A percentile compares a stretch with the other conserved stretches of the same genome.
Conservation (phyloP, 2,329 filamentous ascomycete genomes). For the Penicillium sp. region DNA sequence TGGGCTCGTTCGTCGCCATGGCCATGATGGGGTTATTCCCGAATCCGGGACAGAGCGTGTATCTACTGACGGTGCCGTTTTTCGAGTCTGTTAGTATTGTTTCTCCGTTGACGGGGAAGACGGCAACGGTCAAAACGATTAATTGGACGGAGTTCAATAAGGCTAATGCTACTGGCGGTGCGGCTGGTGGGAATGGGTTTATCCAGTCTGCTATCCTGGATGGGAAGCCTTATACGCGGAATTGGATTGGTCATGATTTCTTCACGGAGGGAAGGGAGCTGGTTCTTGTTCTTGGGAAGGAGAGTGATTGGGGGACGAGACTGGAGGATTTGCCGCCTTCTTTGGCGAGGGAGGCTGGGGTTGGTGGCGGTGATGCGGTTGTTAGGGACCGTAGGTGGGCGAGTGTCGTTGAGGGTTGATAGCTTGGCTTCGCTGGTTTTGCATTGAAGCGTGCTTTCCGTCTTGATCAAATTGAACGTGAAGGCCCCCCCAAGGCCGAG, state of each 20-base stretch:
- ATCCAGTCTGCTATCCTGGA: slow-evolving; percentile 60
- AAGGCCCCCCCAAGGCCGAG: background rate
- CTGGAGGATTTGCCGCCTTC: slow-evolving; percentile 57
- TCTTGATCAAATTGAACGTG: background rate
- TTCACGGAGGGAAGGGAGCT: slow-evolving; percentile 57
- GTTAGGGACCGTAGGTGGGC: background rate
- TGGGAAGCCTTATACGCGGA: slow-evolving; percentile 52
- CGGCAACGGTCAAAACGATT: slow-evolving; percentile 49
- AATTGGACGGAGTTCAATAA: slow-evolving; percentile 37
- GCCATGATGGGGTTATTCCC: slow-evolving; percentile 63
- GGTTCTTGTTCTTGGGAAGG: slow-evolving; percentile 52
- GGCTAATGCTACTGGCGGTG: slow-evolving; percentile 46
- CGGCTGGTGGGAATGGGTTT: slow-evolving; percentile 52
- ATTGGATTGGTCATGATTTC: slow-evolving; percentile 61
- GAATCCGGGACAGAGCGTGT: slow-evolving; percentile 59
- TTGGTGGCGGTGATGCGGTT: background rate
- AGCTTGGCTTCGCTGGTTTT: background rate
- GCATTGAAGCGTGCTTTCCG: background rate
- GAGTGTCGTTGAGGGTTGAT: background rate
- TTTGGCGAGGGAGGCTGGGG: slow-evolving; percentile 10
- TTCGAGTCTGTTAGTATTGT: slow-evolving; percentile 54
- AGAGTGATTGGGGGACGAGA: slow-evolving; percentile 58
- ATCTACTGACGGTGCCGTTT: slow-evolving; percentile 59
- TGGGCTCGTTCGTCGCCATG: slow-evolving; percentile 59
- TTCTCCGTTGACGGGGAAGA: slow-evolving; percentile 51